These are phyloP conservation scores for Ganoderma lingzhi DNA, from an alignment of 1,284 basidiomycete genomes.

Conservation along the genomic window DNA sequence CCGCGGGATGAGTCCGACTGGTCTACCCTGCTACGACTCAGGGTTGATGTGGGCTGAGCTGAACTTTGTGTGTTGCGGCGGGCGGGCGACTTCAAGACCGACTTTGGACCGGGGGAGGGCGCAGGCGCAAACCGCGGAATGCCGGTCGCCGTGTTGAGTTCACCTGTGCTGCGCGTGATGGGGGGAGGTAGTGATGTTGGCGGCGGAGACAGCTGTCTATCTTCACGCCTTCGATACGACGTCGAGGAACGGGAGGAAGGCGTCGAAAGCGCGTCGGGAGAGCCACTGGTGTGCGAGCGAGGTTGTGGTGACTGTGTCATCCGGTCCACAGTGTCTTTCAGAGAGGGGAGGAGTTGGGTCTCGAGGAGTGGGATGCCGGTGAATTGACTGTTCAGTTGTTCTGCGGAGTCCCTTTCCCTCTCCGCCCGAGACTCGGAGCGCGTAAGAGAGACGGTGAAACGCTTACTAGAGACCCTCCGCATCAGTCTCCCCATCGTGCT, in stretches of 20 bases:
- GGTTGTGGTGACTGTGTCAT: constrained; percentile 58
- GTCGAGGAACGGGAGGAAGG: neutral
- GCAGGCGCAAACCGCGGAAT: constrained; percentile 18
- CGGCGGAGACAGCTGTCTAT: neutral
- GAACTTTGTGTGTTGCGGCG: constrained; percentile 8
- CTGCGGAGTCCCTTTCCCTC: constrained; percentile 30
- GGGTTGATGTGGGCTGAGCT: neutral
- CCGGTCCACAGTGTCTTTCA: constrained; percentile 72
- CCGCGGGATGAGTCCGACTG: constrained; percentile 20
- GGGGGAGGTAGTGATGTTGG: neutral
- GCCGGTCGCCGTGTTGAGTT: constrained; percentile 4
- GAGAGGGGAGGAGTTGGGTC: constrained; percentile 67
- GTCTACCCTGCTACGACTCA: neutral
- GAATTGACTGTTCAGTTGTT: constrained; percentile 54
- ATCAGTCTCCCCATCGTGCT: constrained; percentile 24
- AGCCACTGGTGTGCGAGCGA: constrained; percentile 14
- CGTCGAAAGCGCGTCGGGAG: neutral
- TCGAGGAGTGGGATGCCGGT: constrained; percentile 65
- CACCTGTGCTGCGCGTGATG: constrained; percentile 8
- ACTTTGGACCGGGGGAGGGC: constrained; percentile 16
- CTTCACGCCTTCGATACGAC: constrained; percentile 2
- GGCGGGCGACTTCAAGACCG: constrained; percentile 26
- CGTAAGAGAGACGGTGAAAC: constrained; percentile 31
- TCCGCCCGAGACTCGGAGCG: constrained; percentile 27
- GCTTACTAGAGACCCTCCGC: constrained; percentile 32